These are phyloP conservation scores for Cercophora samala DNA, from an alignment of 495 filamentous ascomycete species.

Conservation along the genomic window DNA sequence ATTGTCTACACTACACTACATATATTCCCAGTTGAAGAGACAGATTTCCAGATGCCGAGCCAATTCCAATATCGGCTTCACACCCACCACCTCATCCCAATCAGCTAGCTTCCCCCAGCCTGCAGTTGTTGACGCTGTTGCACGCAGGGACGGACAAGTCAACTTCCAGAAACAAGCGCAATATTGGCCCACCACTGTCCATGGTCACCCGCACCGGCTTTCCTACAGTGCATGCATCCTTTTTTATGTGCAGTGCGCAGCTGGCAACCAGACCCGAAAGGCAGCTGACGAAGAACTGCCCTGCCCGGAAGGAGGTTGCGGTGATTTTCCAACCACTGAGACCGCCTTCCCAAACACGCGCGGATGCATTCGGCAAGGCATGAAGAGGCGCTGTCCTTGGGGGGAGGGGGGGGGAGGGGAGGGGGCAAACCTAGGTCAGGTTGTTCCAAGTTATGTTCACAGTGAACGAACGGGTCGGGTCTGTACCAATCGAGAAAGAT, in stretches of 20 bases:
- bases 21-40: neutral
- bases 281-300: neutral
- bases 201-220: neutral
- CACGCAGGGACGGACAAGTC: neutral
- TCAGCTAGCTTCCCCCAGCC: neutral
- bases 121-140: neutral
- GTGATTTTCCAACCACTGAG: constrained; percentile 9
- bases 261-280: neutral
- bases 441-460: neutral
- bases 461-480: neutral
- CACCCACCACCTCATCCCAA: neutral
- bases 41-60: neutral
- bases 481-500: constrained; percentile 7
- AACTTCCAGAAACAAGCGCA: neutral
- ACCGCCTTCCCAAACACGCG: constrained; percentile 17
- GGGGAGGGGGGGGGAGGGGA: too few relatives aligned
- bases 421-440: too few relatives aligned
- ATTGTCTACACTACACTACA: neutral
- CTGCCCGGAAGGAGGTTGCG: neutral
- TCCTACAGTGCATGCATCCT: neutral
- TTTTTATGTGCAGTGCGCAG: neutral
- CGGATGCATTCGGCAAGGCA: constrained; percentile 20
- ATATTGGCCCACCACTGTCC: neutral
- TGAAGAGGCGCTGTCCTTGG: neutral
- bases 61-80: neutral